Evolutionary conservation across 495 filamentous ascomycete species (phyloP).

Genomic region (Clavariopsis aquatica): DNA sequence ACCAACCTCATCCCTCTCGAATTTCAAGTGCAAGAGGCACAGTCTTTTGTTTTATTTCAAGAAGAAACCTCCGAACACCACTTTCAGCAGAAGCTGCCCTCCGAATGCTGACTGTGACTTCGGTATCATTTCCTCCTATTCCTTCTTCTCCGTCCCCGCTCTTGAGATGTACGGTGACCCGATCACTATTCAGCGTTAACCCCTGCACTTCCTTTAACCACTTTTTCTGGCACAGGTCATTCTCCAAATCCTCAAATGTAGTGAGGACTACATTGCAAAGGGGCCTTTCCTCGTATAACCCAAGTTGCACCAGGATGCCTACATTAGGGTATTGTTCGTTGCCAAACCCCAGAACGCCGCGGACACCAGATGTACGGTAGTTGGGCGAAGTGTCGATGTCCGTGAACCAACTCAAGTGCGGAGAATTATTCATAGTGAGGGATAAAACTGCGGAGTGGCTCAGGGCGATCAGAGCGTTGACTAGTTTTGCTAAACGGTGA

Average conservation of each 20-base stretch:
- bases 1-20: too few species aligned
- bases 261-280: background rate
- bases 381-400: background rate
- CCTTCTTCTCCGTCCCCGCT: background rate
- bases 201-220: background rate
- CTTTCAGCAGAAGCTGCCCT: background rate
- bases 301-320: constrained; percentile 7
- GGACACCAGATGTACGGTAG: background rate
- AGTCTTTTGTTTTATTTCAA: background rate
- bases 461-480: background rate
- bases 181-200: background rate
- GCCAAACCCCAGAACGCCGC: constrained; percentile 1
- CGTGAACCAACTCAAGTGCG: constrained; percentile 3
- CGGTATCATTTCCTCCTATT: background rate
- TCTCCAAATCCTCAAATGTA: background rate
- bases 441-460: background rate
- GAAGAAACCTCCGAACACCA: background rate
- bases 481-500: background rate
- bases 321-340: background rate
- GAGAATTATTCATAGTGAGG: background rate
- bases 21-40: background rate
- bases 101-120: background rate
- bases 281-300: background rate
- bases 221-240: background rate
- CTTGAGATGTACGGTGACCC: background rate